phyloP scores from a whole-genome alignment of 2,329 filamentous ascomycete genomes.

The Elsinoe batatas region DNA sequence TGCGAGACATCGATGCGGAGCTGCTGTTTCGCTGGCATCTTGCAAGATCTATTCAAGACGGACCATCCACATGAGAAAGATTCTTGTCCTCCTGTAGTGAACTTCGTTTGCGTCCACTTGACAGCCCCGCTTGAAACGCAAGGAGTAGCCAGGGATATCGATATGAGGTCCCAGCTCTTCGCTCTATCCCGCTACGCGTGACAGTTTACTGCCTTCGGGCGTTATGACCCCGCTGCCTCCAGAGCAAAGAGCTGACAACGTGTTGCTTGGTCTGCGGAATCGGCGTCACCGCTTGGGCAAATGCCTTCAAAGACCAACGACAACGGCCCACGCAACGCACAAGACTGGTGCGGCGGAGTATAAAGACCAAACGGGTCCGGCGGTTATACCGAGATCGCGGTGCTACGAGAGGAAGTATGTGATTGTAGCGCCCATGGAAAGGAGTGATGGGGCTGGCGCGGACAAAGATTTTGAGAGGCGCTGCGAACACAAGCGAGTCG shows the following conservation, averaged over 20 bases:
- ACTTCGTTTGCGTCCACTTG: not conserved
- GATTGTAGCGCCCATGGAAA: not conserved
- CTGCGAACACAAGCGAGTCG: no score
- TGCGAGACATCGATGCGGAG: slow-evolving; percentile 11
- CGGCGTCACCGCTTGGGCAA: not conserved
- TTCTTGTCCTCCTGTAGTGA: no score
- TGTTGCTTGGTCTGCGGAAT: slow-evolving; percentile 1
- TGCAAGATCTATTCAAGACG: not conserved
- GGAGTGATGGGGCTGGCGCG: not conserved
- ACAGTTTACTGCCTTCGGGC: not conserved
- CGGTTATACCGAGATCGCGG: not conserved
- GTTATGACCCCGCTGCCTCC: not conserved
- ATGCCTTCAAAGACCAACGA: not conserved
- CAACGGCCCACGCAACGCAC: not conserved
- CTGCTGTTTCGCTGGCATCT: slow-evolving; percentile 8
- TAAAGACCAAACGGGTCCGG: not conserved
- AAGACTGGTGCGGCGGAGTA: not conserved
- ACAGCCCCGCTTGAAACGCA: not conserved
- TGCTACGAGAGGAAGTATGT: not conserved
- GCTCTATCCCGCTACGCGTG: not conserved
- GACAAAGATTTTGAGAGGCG: not conserved
- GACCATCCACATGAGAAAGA: not conserved
- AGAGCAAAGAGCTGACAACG: slow-evolving; percentile 1
- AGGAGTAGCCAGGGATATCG: not conserved
- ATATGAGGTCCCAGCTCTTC: not conserved